Base-by-base conservation (phyloP, 768 basidiomycete species). In the Gymnopilus junonius region DNA sequence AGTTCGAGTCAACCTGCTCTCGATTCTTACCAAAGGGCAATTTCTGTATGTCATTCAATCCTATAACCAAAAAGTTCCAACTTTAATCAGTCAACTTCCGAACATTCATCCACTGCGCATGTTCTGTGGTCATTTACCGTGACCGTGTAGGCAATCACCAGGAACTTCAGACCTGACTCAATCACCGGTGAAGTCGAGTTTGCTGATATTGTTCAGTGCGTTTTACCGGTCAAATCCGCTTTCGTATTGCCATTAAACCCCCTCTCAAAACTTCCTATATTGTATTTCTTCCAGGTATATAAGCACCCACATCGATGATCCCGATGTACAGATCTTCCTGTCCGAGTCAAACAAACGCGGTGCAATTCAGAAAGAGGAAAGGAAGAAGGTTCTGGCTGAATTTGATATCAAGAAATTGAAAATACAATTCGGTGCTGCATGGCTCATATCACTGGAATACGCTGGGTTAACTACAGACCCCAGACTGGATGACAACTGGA, bases 381-480 rank as follows among this genome's bases (percentile, higher is more conserved):
- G 57, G 21, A 31, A 15, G 25, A 51, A 54, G 8, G 62, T n/a
- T 8, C 37, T 59, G 1, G 56, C 31, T 4, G 31, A 39, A 6
- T 59, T 63, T 23, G 57, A 59, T 42, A 53, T 55, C 23, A 51
- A 42, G 12, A 53, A 34, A n/a, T 29, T 65, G 8, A n/a, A 21
- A 5, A 48, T 65, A n/a, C 10, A 57, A 32, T 50, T n/a, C 21
- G 45, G 59, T 29, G 21, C 55, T 15, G 20, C 39, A 5, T 61
- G 59, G 64, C 48, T 57, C 25, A 58, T 61, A 11, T 53, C 54
- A 3, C 29, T 65, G 12, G 55, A 56, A 34, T 61, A 58, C 37
- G 23, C 46, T 17, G 64, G 64, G 8, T 43, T 61, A 25, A 61
- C 55, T 3, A 61, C 59, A 1, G 64, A 65, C 10, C 27, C 23